A percentile compares a stretch with the other conserved stretches of the same genome.
These are phyloP conservation scores for Cryptococcus sp. DNA, from an alignment of 1,284 basidiomycete genomes.

Conservation along the genomic window DNA sequence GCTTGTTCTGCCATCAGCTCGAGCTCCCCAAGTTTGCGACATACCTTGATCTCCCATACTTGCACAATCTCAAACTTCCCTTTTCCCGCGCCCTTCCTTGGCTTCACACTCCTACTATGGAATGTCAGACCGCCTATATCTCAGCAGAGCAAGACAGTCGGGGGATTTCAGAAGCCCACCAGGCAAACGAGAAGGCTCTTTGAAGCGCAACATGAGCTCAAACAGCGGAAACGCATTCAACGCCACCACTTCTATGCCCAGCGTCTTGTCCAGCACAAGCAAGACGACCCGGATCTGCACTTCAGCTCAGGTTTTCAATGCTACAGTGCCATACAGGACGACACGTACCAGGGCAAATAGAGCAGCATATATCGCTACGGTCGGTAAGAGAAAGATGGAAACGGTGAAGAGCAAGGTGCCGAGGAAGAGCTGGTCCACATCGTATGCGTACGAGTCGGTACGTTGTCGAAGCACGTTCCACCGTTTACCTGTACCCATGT, in stretches of 20 bases:
- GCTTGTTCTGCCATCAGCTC: background rate
- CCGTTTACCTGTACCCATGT: conserved; percentile 74
- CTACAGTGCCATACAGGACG: conserved; percentile 5
- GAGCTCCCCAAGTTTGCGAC: background rate
- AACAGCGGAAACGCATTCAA: conserved; percentile 91
- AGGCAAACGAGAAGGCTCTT: conserved; percentile 77
- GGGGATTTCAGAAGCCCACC: conserved; percentile 52
- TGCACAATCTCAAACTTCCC: no score
- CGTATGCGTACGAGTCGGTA: conserved; percentile 82
- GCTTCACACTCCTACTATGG: background rate
- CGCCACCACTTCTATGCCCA: conserved; percentile 64
- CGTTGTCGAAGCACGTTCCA: conserved; percentile 72
- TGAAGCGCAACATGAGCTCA: conserved; percentile 73
- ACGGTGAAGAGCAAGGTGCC: conserved; percentile 94
- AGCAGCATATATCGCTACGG: conserved; percentile 76
- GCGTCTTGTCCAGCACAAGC: conserved; percentile 56
- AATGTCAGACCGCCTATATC: background rate
- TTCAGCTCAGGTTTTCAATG: background rate
- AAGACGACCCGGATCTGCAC: conserved; percentile 56
- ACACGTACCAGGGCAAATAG: conserved; percentile 67
- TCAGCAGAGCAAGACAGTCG: background rate
- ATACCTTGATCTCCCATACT: background rate
- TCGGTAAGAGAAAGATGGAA: conserved; percentile 83
- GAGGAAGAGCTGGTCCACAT: conserved; percentile 87
- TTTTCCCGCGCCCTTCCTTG: no score